Percentiles rank a stretch among this genome's conserved stretches.
phyloP scores from a whole-genome alignment of 768 basidiomycete genomes.

The Cystofilobasidium ferigula region DNA sequence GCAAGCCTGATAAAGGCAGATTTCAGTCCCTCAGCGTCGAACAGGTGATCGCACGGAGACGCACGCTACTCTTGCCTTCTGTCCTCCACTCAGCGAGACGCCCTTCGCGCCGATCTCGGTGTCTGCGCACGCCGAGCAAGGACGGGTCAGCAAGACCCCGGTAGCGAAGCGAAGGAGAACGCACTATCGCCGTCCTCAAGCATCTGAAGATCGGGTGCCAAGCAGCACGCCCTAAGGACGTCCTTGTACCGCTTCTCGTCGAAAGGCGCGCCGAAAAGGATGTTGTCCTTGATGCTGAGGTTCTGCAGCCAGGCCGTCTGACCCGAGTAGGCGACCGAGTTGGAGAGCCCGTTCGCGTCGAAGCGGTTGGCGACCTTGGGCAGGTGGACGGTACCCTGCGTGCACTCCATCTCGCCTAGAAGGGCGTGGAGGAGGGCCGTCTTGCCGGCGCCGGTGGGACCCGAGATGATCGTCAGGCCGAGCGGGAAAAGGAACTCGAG shows the following conservation, averaged over 20 bases:
- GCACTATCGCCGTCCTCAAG: slow-evolving; percentile 28
- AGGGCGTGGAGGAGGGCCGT: slow-evolving; percentile 50
- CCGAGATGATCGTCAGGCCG: slow-evolving; percentile 58
- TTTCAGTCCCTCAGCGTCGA: not conserved
- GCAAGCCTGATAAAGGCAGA: not conserved
- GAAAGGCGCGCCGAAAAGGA: slow-evolving; percentile 22
- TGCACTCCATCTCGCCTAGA: slow-evolving; percentile 59
- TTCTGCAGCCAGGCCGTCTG: slow-evolving; percentile 48
- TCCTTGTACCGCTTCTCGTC: slow-evolving; percentile 18
- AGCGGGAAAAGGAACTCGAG: slow-evolving; percentile 61
- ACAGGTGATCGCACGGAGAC: not conserved
- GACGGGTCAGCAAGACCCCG: not conserved
- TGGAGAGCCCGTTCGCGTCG: slow-evolving; percentile 37
- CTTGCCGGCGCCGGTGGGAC: slow-evolving; percentile 71
- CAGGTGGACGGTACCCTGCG: slow-evolving; percentile 50
- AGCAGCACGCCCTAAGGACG: slow-evolving; percentile 14
- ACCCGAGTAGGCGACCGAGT: slow-evolving; percentile 57
- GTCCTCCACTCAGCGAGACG: slow-evolving; percentile 41
- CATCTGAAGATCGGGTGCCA: slow-evolving; percentile 20
- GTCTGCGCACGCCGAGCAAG: slow-evolving; percentile 19
- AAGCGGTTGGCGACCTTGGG: slow-evolving; percentile 51
- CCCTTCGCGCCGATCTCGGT: slow-evolving; percentile 29
- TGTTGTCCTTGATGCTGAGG: slow-evolving; percentile 33
- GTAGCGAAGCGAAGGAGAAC: slow-evolving; percentile 10
- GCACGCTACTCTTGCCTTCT: slow-evolving; percentile 48